Percentiles rank a stretch among this genome's conserved stretches.
phyloP scores from a whole-genome alignment of 768 basidiomycete genomes.

The Tylopilus sp. region DNA sequence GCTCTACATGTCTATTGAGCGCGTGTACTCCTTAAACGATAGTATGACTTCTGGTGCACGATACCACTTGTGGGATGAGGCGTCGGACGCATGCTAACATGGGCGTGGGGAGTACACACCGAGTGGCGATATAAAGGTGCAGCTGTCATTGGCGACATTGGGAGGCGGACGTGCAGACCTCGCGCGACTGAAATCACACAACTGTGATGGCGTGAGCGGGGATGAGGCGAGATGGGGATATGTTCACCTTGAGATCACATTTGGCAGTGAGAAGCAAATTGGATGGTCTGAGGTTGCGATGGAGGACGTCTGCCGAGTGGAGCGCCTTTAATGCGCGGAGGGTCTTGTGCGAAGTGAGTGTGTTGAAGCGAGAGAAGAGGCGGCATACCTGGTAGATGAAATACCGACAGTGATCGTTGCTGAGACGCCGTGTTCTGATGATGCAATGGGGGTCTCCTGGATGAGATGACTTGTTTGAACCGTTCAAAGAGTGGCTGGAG shows the following conservation, averaged over 20 bases:
- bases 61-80: conserved; percentile 67
- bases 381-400: conserved; percentile 86
- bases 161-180: conserved; percentile 74
- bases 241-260: conserved; percentile 85
- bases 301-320: conserved; percentile 92
- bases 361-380: conserved; percentile 1
- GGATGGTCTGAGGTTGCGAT: conserved; percentile 94
- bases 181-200: conserved; percentile 87
- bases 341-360: conserved; percentile 45
- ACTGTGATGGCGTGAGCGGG: conserved; percentile 33
- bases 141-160: conserved; percentile 70
- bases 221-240: not conserved
- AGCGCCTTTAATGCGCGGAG: conserved; percentile 92
- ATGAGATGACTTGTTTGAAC: conserved; percentile 83
- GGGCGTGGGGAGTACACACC: conserved; percentile 40
- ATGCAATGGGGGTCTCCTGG: conserved; percentile 92
- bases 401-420: conserved; percentile 95
- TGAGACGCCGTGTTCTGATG: conserved; percentile 89
- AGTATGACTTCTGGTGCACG: conserved; percentile 98
- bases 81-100: not conserved
- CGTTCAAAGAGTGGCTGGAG: conserved; percentile 73
- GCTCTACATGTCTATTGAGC: conserved; percentile 84
- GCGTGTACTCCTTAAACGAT: conserved; percentile 94
- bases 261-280: conserved; percentile 95
- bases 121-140: conserved; percentile 89